Base-by-base conservation (phyloP, 2,329 filamentous ascomycete species). In the Nothopassalora personata region DNA sequence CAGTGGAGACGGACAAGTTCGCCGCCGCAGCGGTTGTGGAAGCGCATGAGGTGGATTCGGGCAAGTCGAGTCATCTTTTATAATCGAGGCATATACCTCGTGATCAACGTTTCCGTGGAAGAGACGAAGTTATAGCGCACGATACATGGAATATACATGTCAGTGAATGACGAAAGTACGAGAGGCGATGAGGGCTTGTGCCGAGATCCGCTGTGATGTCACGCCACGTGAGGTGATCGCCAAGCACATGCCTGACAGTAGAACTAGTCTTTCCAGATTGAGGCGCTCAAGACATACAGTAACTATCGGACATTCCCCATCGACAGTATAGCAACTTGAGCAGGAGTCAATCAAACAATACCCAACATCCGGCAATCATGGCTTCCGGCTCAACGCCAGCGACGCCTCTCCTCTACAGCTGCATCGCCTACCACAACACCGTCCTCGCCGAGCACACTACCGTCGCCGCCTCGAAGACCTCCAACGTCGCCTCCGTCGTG, bases 371-470 rank as follows among this genome's bases (percentile, higher is more conserved):
- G 18, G 39, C 39, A 43, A 43, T 43, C 51, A 74, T 74, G 72
- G 72, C 71, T 9, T 73, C 72, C 59, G 70, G 71, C 33, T 72
- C 71, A 28, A 68, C 64, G 28, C 65, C 71, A 36, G 69, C 68
- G 4, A 72, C 71, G 15, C 72, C 72, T 6, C 67, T 74, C 50
- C 69, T 74, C 56, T 74, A 74, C 79, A 87, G 91, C 67, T 97
- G 94, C 79, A 94, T 99, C 75, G 91, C 94, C 53, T 87, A 97
- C 78, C 88, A 94, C 71, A 90, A 86, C 57, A 97, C 92, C 49
- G 96, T 99, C 76, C 86, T 99, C 61, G 80, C 90, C 70, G 94
- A 99, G 79, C 93, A 95, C 79, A 95, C 91, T 52, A 87, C 90
- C 34, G 91, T 91, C 1, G 89, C 91, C 62, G 87, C 89, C 9